Conservation (phyloP, 495 filamentous ascomycete genomes). For the Hypoxylon lenormandii region DNA sequence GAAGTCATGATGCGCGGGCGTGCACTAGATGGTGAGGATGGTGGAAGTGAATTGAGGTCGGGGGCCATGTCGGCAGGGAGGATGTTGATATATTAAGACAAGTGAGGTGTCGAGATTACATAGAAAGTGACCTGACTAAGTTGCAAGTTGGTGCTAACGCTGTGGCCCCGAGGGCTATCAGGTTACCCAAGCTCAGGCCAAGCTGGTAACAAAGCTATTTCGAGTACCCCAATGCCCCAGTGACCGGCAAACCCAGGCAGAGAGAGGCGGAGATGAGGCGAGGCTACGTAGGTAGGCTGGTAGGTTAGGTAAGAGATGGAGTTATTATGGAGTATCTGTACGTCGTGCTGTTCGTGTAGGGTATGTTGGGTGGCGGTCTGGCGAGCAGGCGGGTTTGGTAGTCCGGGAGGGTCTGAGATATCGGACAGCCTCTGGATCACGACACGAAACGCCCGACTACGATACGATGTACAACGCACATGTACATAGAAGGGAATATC, state of each 20-base stretch:
- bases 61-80: conserved; percentile 65
- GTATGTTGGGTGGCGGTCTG: too few species aligned
- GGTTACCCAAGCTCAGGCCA: conserved; percentile 8
- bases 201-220: neutral
- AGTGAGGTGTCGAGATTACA: conserved; percentile 27
- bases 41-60: conserved; percentile 80
- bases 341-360: too few species aligned
- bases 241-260: neutral
- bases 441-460: too few species aligned
- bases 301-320: neutral
- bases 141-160: neutral
- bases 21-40: conserved; percentile 59
- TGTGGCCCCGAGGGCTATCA: conserved; percentile 6
- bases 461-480: neutral
- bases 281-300: neutral
- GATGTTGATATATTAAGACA: conserved; percentile 19
- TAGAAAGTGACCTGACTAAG: neutral
- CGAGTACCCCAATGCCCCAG: neutral
- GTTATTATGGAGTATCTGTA: neutral
- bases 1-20: conserved; percentile 53
- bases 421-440: too few species aligned
- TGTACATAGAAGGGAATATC: too few species aligned
- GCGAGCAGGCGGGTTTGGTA: too few species aligned
- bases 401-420: too few species aligned
- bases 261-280: neutral